Conservation (phyloP, 2,329 filamentous ascomycete genomes). For the Fusarium robinianum region DNA sequence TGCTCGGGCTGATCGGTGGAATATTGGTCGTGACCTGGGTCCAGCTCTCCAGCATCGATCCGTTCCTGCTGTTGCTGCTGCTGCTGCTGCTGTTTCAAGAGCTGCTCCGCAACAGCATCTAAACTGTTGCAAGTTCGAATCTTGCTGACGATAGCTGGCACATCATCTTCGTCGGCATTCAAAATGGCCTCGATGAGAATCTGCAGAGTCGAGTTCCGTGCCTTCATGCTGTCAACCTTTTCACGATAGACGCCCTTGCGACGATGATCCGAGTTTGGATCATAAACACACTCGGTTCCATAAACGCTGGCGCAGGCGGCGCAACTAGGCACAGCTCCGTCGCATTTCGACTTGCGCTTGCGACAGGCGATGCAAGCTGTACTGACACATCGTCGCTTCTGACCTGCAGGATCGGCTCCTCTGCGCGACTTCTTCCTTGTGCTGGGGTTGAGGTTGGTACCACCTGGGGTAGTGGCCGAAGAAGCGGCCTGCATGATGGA, state of each 20-base stretch:
- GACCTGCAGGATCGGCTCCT: slow-evolving; percentile 51
- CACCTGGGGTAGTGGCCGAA: slow-evolving; percentile 13
- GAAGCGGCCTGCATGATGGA: slow-evolving; percentile 16
- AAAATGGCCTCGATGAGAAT: slow-evolving; percentile 92
- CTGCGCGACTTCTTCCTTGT: slow-evolving; percentile 55
- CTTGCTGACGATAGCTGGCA: slow-evolving; percentile 76
- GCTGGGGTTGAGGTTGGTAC: slow-evolving; percentile 40
- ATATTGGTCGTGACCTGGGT: slow-evolving; percentile 47
- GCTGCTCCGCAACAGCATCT: slow-evolving; percentile 58
- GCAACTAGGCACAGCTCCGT: slow-evolving; percentile 88
- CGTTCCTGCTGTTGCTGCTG: slow-evolving; percentile 41
- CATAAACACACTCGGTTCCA: slow-evolving; percentile 87
- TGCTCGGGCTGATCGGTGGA: slow-evolving; percentile 49
- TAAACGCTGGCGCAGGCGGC: slow-evolving; percentile 97
- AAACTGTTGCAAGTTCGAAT: slow-evolving; percentile 84
- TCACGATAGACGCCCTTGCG: slow-evolving; percentile 97
- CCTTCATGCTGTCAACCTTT: slow-evolving; percentile 86
- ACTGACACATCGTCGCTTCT: slow-evolving; percentile 78
- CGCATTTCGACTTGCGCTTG: slow-evolving; percentile 83
- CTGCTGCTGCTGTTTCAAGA: slow-evolving; percentile 51
- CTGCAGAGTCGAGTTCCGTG: slow-evolving; percentile 83
- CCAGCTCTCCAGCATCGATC: slow-evolving; percentile 48
- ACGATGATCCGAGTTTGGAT: slow-evolving; percentile 93
- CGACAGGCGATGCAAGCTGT: slow-evolving; percentile 84
- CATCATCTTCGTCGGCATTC: slow-evolving; percentile 87